phyloP scores from a whole-genome alignment of 2,329 filamentous ascomycete genomes.

The Alternaria sp. region DNA sequence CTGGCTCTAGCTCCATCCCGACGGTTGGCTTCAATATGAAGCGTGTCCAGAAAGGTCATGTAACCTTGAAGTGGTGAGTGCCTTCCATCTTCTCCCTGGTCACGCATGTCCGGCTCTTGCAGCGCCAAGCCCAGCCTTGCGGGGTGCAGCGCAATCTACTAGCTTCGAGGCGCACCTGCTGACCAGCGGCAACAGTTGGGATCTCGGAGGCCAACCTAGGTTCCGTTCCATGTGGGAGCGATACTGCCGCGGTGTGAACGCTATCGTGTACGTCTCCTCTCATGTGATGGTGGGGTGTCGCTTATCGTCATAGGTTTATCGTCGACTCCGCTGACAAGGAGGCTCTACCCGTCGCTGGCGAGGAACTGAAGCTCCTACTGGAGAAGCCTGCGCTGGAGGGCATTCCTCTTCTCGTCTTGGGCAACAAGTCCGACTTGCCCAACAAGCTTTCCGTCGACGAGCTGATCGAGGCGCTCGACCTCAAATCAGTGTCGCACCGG shows the following conservation, averaged over 20 bases:
- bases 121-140: slow-evolving; percentile 44
- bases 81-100: slow-evolving; percentile 36
- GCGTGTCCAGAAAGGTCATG: slow-evolving; percentile 95
- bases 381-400: slow-evolving; percentile 82
- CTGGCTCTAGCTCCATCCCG: slow-evolving; percentile 81
- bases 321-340: slow-evolving; percentile 91
- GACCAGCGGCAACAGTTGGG: slow-evolving; percentile 70
- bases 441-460: slow-evolving; percentile 92
- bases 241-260: slow-evolving; percentile 96
- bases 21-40: slow-evolving; percentile 99
- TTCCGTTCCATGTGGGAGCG: slow-evolving; percentile 99
- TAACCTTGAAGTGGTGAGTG: slow-evolving; percentile 88
- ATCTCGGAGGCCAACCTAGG: slow-evolving; percentile 93
- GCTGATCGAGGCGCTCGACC: slow-evolving; percentile 88
- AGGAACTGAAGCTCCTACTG: slow-evolving; percentile 90
- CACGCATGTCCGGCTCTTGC: slow-evolving; percentile 47
- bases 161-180: slow-evolving; percentile 39
- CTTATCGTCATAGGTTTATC: slow-evolving; percentile 71
- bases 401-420: slow-evolving; percentile 91
- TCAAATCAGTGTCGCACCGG: slow-evolving; percentile 86
- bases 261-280: slow-evolving; percentile 73
- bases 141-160: slow-evolving; percentile 39
- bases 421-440: slow-evolving; percentile 96
- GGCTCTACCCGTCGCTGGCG: slow-evolving; percentile 81
- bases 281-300: slow-evolving; percentile 20